Evolutionary conservation across 1,139 yeast species (phyloP), one percentile per base, ranked within the genome.

Genomic region (Kodamaea fungicola): DNA sequence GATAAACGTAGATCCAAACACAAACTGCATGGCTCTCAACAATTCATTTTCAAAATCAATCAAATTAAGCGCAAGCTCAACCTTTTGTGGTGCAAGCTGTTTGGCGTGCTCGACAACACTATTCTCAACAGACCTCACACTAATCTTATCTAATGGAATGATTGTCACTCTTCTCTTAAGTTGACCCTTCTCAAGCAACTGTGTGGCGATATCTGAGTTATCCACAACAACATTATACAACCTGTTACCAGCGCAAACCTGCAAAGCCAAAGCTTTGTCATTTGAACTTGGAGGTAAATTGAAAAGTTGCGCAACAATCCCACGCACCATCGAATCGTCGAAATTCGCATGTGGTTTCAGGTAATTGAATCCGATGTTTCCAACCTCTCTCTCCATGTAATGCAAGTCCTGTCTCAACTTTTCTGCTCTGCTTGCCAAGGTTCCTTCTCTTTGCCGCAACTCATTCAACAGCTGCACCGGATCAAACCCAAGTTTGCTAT

Each of bases 181-280:
- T 44, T 78, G 78, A 7, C 97, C 97, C 29, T 70, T 71, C 49
- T 89, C 92, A 33, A 94, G 69, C 10, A 94, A 63, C 43, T 83
- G 83, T 0, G 96, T 74, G 7, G 96, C 98, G 5, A 88, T 83
- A 21, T 71, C 79, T 41, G 94, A 94, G 38, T 78, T 83, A 51
- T 90, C 97, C 25, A 94, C 98, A 36, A 94, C 89, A 28, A 94
- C 89, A 53, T 90, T 89, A 59, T 80, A 94, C 28, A 94, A 63
- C 48, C 94, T 72, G 3, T 92, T 95, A 33, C 98, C 98, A 4
- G 97, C 98, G 60, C 96, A 85, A 2, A 87, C 83, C 59, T 94
- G 97, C 33, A 94, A 66, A 0, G 98, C 98, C 30, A 83, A 72
- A 0, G 96, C 84, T 42, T 83, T 80, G 26, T 77, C 74, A 36